Percentiles rank a stretch among this genome's conserved stretches.
Conservation (phyloP, 371 early-diverging fungal species). For the Rhizopus arrhizus region DNA sequence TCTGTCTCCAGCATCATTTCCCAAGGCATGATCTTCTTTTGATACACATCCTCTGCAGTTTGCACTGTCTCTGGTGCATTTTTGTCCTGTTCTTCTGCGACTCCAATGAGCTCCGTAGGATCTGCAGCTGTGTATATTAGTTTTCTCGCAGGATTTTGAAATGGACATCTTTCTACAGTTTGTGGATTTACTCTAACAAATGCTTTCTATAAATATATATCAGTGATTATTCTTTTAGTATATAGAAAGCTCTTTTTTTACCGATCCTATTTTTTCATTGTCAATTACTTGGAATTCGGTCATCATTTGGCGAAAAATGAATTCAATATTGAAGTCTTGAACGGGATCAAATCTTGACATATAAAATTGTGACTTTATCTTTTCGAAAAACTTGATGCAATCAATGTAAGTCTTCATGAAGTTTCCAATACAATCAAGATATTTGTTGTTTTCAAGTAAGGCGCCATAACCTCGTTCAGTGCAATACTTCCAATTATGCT, state of each 20-base stretch:
- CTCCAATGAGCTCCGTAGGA: conserved; percentile 33
- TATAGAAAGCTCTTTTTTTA: conserved; percentile 20
- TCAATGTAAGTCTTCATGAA: conserved; percentile 52
- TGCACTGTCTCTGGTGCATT: neutral
- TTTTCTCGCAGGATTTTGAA: conserved; percentile 32
- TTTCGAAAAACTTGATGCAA: conserved; percentile 48
- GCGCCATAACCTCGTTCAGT: conserved; percentile 24
- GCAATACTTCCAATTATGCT: conserved; percentile 36
- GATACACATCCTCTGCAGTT: conserved; percentile 37
- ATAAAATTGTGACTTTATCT: conserved; percentile 51
- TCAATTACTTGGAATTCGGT: conserved; percentile 50
- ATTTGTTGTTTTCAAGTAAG: conserved; percentile 30
- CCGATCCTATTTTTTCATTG: conserved; percentile 62
- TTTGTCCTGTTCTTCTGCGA: neutral
- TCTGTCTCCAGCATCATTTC: conserved; percentile 60
- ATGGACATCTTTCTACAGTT: conserved; percentile 33
- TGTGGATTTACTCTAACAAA: conserved; percentile 39
- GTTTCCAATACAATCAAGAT: conserved; percentile 25
- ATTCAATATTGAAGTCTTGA: conserved; percentile 58
- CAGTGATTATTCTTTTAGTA: neutral
- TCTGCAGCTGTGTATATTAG: conserved; percentile 34
- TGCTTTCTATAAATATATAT: conserved; percentile 28
- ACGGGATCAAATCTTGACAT: conserved; percentile 56
- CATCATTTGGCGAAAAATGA: conserved; percentile 59
- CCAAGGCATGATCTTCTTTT: conserved; percentile 72